Evolutionary conservation across 2,329 filamentous ascomycete species (phyloP).

Genomic region (Penicillium sp.): DNA sequence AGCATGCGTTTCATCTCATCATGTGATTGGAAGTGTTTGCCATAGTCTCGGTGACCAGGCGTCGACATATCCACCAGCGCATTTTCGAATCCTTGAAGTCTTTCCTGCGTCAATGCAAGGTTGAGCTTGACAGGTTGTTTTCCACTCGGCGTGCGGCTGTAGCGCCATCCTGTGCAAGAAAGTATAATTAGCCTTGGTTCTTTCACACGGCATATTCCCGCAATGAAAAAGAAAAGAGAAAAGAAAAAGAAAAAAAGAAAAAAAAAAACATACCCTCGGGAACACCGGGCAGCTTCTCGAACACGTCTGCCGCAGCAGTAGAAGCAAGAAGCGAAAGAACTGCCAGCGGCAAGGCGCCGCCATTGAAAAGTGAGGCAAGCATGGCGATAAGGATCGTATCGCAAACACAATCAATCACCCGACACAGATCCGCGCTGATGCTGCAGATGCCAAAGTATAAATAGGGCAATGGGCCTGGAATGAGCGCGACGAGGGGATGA

Average conservation of each 20-base stretch:
- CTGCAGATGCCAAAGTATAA: slow-evolving; percentile 17
- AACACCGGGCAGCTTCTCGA: slow-evolving; percentile 40
- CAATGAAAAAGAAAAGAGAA: too few relatives aligned
- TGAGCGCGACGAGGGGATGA: slow-evolving; percentile 11
- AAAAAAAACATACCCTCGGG: slow-evolving; percentile 35
- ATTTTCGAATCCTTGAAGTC: slow-evolving; percentile 47
- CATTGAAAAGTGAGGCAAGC: slow-evolving; percentile 30
- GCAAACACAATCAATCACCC: not conserved
- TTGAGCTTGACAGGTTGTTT: slow-evolving; percentile 36
- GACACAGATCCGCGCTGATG: not conserved
- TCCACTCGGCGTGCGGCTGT: slow-evolving; percentile 30
- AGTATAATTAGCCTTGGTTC: not conserved
- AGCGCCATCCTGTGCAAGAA: slow-evolving; percentile 36
- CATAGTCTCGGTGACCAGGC: slow-evolving; percentile 53
- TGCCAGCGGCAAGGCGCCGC: slow-evolving; percentile 35
- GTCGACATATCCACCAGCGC: slow-evolving; percentile 56
- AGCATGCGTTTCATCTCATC: slow-evolving; percentile 57
- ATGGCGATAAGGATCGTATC: slow-evolving; percentile 24
- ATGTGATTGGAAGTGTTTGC: slow-evolving; percentile 52
- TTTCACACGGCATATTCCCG: not conserved
- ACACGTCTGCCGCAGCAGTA: slow-evolving; percentile 35
- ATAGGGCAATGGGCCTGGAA: slow-evolving; percentile 14
- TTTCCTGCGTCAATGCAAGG: slow-evolving; percentile 42
- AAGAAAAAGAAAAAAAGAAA: too few relatives aligned
- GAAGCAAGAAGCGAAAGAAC: slow-evolving; percentile 33